Base-by-base conservation (phyloP, 1,139 yeast genomes). In the Hyphopichia burtonii region DNA sequence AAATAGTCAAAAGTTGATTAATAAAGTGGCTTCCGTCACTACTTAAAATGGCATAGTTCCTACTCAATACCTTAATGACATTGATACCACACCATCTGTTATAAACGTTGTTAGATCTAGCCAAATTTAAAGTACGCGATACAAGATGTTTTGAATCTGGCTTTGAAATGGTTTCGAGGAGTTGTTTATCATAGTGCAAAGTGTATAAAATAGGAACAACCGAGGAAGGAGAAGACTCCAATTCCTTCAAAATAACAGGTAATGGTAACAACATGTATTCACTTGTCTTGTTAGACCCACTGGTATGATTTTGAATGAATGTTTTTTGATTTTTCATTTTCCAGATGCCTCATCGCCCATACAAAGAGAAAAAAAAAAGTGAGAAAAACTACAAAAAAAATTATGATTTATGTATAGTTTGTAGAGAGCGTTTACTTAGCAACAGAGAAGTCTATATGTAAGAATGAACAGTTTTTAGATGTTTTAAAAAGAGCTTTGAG, bases 1-100 rank as follows among this genome's bases (percentile, higher is more conserved):
- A 59, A 44, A 77, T 66, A 57, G 84, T 75, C 50, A 82, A 55
- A 48, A 89, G 55, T 46, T 76, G 71, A 27, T 70, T 71, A 34
- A 86, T 70, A 58, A 89, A 75, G 10, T 70, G 63, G 3, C 70
- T 64, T 1, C 95, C 94, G 46, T 85, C 83, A 36, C 60, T 65
- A 17, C 86, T 72, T 42, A 83, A 58, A 4, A 83, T 64, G 9
- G 75, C 59, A 34, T 85, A 80, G 53, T 82, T 78, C 39, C 68
- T 64, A 4, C 76, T 58, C 27, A 82, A 57, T 0, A 82, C 78
- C 36, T 74, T 69, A 6, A 78, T 65, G 6, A 83, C 51, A 52
- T 79, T 82, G 30, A 80, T 70, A 2, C 86, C 90, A 52, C 79
- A 75, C 90, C 91, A 85, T 49, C 77, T 72, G 39, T 69, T 65